Evolutionary conservation across 768 basidiomycete species (phyloP).

Genomic region (Lactarius quietus): DNA sequence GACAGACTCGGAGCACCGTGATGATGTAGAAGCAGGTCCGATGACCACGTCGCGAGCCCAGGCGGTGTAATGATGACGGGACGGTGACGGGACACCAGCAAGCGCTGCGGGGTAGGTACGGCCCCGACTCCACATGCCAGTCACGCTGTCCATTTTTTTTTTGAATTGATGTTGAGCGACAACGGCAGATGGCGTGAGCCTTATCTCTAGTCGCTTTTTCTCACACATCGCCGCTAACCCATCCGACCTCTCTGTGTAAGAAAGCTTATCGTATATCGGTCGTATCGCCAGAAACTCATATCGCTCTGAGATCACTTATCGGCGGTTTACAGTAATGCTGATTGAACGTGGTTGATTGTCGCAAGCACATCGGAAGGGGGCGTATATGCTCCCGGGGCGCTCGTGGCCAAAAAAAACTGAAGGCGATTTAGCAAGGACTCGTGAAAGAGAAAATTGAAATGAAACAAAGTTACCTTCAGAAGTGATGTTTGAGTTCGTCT

Average conservation of each 20-base stretch:
- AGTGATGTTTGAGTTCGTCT: neutral
- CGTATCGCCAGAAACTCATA: neutral
- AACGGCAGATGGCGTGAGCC: neutral
- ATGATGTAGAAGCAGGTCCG: neutral
- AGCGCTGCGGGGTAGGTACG: conserved; percentile 13
- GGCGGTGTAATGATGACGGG: neutral
- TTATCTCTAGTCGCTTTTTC: neutral
- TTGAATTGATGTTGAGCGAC: conserved; percentile 6
- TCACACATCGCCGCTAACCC: neutral
- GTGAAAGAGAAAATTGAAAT: neutral
- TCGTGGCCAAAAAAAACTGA: neutral
- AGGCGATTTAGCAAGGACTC: neutral
- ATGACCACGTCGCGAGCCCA: neutral
- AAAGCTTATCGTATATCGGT: conserved; percentile 4
- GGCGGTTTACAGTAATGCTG: neutral
- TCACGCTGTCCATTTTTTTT: conserved; percentile 7
- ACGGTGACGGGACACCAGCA: neutral
- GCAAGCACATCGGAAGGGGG: neutral
- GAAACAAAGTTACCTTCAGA: neutral
- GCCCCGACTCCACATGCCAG: conserved; percentile 1
- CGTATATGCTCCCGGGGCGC: neutral
- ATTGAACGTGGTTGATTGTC: neutral
- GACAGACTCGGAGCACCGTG: neutral
- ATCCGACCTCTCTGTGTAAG: conserved; percentile 9
- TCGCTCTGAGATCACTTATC: neutral